Percentiles rank a stretch among this genome's conserved stretches.
phyloP scores from a whole-genome alignment of 768 basidiomycete species.

The Leccinellum albellum region DNA sequence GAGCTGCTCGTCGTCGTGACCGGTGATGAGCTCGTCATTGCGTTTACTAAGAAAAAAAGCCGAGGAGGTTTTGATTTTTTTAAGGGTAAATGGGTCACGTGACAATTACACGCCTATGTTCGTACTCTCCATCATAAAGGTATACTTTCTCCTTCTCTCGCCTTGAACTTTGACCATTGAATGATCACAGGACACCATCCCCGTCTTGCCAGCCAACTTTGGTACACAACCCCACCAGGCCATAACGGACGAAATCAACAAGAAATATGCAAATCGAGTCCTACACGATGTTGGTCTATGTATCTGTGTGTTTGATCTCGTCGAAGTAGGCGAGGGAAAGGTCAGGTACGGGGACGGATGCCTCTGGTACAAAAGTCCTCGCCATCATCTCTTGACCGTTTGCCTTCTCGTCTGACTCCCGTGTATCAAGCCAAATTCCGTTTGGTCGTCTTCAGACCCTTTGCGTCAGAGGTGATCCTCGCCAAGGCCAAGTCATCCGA shows the following conservation, averaged over 20 bases:
- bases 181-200: conserved; percentile 72
- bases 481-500: conserved; percentile 88
- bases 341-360: conserved; percentile 93
- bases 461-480: conserved; percentile 83
- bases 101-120: conserved; percentile 35
- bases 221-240: conserved; percentile 73
- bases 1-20: conserved; percentile 5
- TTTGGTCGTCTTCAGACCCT: conserved; percentile 88
- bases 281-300: conserved; percentile 90
- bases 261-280: conserved; percentile 91
- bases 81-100: conserved; percentile 11
- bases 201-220: conserved; percentile 86
- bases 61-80: conserved; percentile 6
- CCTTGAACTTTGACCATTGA: background rate
- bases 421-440: conserved; percentile 70
- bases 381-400: background rate
- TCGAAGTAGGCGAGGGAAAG: conserved; percentile 85
- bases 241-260: conserved; percentile 82
- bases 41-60: conserved; percentile 1
- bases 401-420: conserved; percentile 1
- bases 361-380: conserved; percentile 86
- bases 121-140: conserved; percentile 44
- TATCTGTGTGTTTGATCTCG: conserved; percentile 84
- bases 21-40: conserved; percentile 11
- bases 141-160: background rate